phyloP scores from a whole-genome alignment of 202 grass and related monocot species.

The Schoenoplectus triqueter region DNA sequence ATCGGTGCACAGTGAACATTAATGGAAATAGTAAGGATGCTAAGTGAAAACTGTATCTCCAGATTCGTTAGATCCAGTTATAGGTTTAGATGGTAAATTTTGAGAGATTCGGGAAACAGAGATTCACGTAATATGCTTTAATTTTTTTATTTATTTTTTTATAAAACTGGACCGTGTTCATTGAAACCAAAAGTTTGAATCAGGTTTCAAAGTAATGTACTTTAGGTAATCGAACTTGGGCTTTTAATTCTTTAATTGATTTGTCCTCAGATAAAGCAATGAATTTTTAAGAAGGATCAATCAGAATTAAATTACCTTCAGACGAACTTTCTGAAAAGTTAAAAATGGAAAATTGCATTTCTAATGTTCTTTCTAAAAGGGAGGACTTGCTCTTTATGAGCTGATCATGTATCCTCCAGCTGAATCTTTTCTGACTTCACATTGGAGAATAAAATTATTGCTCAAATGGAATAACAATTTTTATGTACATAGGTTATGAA shows the following conservation, averaged over 20 bases:
- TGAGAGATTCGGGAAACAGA: background rate
- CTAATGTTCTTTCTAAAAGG: background rate
- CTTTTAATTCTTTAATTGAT: conserved; percentile 12
- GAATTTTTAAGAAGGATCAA: background rate
- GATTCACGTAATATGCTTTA: too few relatives aligned
- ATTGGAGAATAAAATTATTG: background rate
- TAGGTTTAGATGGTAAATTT: background rate
- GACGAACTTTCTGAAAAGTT: background rate
- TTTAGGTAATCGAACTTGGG: background rate
- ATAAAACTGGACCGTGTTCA: too few relatives aligned
- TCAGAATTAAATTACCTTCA: conserved; percentile 6
- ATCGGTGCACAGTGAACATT: background rate
- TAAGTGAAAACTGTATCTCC: background rate
- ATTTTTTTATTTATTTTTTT: too few relatives aligned
- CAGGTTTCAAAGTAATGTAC: background rate
- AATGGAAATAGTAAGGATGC: background rate
- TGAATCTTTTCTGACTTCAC: background rate
- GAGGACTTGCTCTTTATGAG: background rate
- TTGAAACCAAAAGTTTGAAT: background rate
- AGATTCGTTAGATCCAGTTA: conserved; percentile 1
- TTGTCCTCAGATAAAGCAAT: background rate
- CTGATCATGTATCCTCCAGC: background rate
- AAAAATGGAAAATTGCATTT: conserved; percentile 14
- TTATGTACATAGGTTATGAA: background rate
- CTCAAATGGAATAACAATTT: background rate